Evolutionary conservation across 1,284 basidiomycete species (phyloP), one percentile per base, ranked within the genome.

Genomic region (Rugosomyces carneus): DNA sequence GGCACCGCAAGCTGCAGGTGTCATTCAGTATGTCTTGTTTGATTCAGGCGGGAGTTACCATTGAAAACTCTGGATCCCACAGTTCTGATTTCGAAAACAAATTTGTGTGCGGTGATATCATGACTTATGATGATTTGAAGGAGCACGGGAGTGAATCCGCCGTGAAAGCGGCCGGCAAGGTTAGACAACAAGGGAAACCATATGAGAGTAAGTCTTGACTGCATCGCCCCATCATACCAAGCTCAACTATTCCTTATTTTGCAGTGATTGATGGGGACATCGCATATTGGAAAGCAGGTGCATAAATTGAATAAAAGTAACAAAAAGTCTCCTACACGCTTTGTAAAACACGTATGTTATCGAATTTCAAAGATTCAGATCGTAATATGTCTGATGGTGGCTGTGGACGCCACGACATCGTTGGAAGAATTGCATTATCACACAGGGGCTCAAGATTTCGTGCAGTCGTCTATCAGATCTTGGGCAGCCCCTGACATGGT

Each of bases 101-200:
- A 71, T 98, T 99, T 59, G 90, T 99, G n/a, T 99, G 95, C 59
- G 96, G 95, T 68, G 95, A 99, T 69, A 97, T 99, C 63, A 97
- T 98, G 91, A 62, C 83, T 3, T 97, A 85, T 60, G 82, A 84
- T 0, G 96, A 98, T 63, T 73, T 99, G 53, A 89, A 89, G 63
- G 93, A 97, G 68, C 73, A 93, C 59, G 95, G 93, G 11, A 87
- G 83, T 53, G 96, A 99, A 73, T 56, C 79, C 2, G 83, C 86
- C 9, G 93, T 96, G 63, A 98, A 98, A 70, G 91, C 94, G 34
- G 93, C 89, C 16, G 96, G 96, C 36, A 98, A 96, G 70, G 78
- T 95, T 50, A 77, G 90, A 62, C 95, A 99, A 64, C 93, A 97
- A 65, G 95, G 95, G 51, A 96, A 98, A 68, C 90, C 93, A 1